Percentiles rank a stretch among this genome's conserved stretches.
These are phyloP conservation scores for Globisporangium ultimum DNA, from an alignment of 352 stramenopile species.

Conservation along the genomic window DNA sequence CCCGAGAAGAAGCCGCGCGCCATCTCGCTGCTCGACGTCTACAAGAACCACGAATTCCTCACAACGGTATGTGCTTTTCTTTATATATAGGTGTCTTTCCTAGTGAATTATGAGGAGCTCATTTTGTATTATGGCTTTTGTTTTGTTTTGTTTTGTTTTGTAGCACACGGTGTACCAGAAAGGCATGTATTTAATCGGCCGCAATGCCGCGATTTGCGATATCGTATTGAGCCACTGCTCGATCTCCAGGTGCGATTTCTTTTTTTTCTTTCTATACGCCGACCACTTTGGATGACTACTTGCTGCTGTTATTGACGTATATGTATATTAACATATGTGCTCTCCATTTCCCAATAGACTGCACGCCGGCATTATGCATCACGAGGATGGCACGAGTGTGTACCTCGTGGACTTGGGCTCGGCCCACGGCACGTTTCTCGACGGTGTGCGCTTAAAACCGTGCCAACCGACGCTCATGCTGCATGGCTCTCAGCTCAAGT, in stretches of 20 bases:
- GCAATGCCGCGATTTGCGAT: constrained; percentile 72
- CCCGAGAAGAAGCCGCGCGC: constrained; percentile 42
- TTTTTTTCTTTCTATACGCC: background rate
- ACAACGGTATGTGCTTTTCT: constrained; percentile 44
- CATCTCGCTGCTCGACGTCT: constrained; percentile 72
- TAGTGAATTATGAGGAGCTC: too few species aligned
- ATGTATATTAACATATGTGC: constrained; percentile 1
- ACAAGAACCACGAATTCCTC: constrained; percentile 80
- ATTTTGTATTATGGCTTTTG: background rate
- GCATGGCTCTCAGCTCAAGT: constrained; percentile 58
- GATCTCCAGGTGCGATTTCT: constrained; percentile 43
- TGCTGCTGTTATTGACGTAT: background rate
- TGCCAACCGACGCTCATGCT: constrained; percentile 69
- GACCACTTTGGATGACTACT: background rate
- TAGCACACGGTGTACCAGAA: constrained; percentile 81
- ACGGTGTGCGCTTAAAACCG: constrained; percentile 51
- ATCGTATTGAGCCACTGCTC: constrained; percentile 83
- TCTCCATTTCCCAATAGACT: constrained; percentile 22
- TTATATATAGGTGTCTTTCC: background rate
- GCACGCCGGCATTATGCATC: constrained; percentile 71
- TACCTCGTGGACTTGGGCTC: constrained; percentile 80
- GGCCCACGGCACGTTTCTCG: constrained; percentile 74
- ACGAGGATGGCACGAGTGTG: constrained; percentile 57
- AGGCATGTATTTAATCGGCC: constrained; percentile 68
- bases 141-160: constrained; percentile 9